Base-by-base conservation (phyloP, 352 stramenopile genomes). In the Phytopythium delawarense region DNA sequence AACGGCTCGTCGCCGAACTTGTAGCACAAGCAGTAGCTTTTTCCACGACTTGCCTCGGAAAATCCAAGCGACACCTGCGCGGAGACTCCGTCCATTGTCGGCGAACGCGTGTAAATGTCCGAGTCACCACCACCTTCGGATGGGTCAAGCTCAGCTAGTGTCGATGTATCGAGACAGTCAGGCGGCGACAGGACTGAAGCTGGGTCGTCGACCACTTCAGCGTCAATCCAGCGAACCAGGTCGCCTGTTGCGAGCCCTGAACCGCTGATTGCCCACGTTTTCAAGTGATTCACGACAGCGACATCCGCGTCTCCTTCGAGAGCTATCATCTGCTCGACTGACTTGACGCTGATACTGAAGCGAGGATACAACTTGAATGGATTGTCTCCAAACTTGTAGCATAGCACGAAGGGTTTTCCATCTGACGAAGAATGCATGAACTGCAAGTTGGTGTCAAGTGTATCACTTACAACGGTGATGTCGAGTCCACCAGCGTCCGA, bases 371-470 rank as follows among this genome's bases (percentile, higher is more conserved):
- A 34, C 21, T 88, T 88, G 57, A 89, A 91, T 7, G 81, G 78
- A 48, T 91, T 89, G 1, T 71, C 62, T 1, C 81, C 81, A 48
- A 89, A 88, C 42, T 91, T 89, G 70, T 89, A 91, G 63, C 79
- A 91, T 40, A 91, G 56, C 0, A 57, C 59, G 37, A 91, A 91
- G 18, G 77, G 67, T 6, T 72, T 51, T 2, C 54, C 64, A 12
- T 76, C 66, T 13, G 37, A 35, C 4, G 76, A 88, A 1, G 79
- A 75, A 50, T 88, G 71, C 1, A 68, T 70, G 35, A 91, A 89
- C 11, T 70, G 74, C 0, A 87, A 28, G 0, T 64, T 50, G 2
- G 75, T 50, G 4, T 74, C 63, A 12, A 68, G 42, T 23, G 62
- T 69, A 1, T 48, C 61, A 42, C 63, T 61, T 3, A 87, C 39